Percentiles rank a stretch among this genome's conserved stretches.
Conservation (phyloP, 108 stramenopile species). For the Hondaea fermentalgiana region DNA sequence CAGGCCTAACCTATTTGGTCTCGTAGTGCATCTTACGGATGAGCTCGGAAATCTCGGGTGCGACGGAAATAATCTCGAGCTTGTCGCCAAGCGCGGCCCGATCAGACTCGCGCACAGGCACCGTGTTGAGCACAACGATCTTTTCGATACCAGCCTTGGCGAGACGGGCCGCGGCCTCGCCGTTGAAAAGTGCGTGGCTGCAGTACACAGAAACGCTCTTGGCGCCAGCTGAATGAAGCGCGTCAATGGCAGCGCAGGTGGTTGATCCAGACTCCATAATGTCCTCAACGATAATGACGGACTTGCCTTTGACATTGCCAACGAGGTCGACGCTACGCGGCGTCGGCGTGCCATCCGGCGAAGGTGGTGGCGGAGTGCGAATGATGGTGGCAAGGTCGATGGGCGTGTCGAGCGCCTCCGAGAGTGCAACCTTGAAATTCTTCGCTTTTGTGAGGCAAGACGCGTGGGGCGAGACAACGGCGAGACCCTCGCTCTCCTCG, state of each 20-base stretch:
- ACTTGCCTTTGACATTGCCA: constrained; percentile 18
- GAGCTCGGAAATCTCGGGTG: constrained; percentile 8
- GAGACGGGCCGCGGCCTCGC: not conserved
- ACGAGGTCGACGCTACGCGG: constrained; percentile 1
- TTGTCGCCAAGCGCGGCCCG: not conserved
- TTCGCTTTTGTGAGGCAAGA: not conserved
- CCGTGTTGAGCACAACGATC: constrained; percentile 24
- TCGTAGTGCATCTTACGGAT: constrained; percentile 20
- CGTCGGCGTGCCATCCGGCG: not conserved
- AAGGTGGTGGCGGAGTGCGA: not conserved
- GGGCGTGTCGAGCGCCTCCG: not conserved
- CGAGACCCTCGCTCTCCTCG: not conserved
- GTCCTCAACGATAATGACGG: constrained; percentile 40
- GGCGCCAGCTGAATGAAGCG: constrained; percentile 19
- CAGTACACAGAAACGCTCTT: constrained; percentile 18
- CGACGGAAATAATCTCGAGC: not conserved
- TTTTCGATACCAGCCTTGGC: not conserved
- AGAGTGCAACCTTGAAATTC: not conserved
- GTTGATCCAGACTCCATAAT: constrained; percentile 29
- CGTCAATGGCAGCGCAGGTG: not conserved
- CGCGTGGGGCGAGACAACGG: not conserved
- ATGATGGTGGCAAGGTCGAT: not conserved
- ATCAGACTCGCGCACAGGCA: not conserved
- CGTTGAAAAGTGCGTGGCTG: constrained; percentile 27
- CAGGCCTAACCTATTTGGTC: not conserved